Conservation (phyloP, 208 protist species). For the Zelonia costaricensis region DNA sequence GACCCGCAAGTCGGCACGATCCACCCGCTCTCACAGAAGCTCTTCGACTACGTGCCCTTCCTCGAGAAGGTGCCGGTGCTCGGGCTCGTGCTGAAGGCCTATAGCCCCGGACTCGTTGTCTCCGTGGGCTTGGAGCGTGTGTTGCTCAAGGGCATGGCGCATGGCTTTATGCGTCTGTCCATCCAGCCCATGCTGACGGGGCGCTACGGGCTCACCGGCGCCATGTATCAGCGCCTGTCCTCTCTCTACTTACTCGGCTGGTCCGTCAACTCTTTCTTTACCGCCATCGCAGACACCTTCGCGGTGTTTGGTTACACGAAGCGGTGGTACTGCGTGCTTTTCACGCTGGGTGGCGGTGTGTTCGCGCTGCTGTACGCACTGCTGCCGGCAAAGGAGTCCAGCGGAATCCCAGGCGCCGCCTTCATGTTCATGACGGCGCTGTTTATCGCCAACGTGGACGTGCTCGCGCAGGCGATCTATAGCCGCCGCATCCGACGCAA, state of each 20-base stretch:
- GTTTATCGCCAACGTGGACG: slow-evolving; percentile 63
- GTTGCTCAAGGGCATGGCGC: slow-evolving; percentile 13
- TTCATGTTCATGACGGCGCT: slow-evolving; percentile 62
- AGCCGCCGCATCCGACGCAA: slow-evolving; percentile 50
- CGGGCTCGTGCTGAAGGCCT: slow-evolving; percentile 20
- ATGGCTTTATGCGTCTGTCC: slow-evolving; percentile 20
- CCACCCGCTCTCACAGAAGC: too few species aligned
- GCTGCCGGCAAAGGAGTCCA: slow-evolving; percentile 39
- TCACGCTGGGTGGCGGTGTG: background rate
- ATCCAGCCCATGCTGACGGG: slow-evolving; percentile 26
- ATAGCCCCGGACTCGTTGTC: slow-evolving; percentile 13
- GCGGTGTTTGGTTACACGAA: slow-evolving; percentile 65
- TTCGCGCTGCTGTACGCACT: background rate
- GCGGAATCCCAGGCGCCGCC: slow-evolving; percentile 32
- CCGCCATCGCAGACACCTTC: slow-evolving; percentile 57
- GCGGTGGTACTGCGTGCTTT: slow-evolving; percentile 57
- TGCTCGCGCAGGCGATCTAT: slow-evolving; percentile 69
- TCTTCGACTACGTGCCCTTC: slow-evolving; percentile 13
- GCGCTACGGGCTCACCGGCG: background rate
- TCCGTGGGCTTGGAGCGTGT: slow-evolving; percentile 20
- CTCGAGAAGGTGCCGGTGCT: slow-evolving; percentile 32
- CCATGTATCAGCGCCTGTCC: background rate
- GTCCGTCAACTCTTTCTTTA: slow-evolving; percentile 63
- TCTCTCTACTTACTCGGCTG: slow-evolving; percentile 21
- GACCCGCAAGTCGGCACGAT: too few species aligned